Evolutionary conservation across 768 basidiomycete genomes (phyloP), one percentile per base, ranked within the genome.

Genomic region (Leccinum olivaceopallidum): DNA sequence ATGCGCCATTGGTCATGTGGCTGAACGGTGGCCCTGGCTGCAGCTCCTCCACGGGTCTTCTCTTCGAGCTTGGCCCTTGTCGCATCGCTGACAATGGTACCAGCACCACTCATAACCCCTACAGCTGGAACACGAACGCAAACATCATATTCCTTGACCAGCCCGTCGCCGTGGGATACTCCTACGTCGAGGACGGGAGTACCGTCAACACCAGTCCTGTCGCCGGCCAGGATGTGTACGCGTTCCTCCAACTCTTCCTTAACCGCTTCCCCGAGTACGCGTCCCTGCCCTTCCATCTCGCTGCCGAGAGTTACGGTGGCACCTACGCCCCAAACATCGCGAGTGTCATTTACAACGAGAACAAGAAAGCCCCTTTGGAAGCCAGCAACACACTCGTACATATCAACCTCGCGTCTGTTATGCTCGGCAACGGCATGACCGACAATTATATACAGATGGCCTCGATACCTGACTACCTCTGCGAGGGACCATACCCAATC

Each of bases 31-130:
- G 89, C 13, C 87, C 86, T 22, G 84, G 86, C 9, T 87, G 85
- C 75, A 86, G 84, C 57, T 89, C 86, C 8, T 85, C 87, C 10
- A 90, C 92, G 1, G 95, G 95, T 10, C 83, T 97, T 24, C 79
- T 98, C 16, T 93, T 96, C 66, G 95, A 98, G 70, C 86, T 96
- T 22, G 96, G 96, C 0, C 95, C 96, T 0, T 98, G 96, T 75
- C 76, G 75, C 32, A 80, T 98, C 62, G 76, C 82, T 18, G 76
- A 92, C 48, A 79, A 86, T 1, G 93, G 94, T 36, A 76, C 77
- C 60, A 88, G 87, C 76, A 86, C 86, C 16, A 87, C 85, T 2
- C 68, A 70, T 70, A 98, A 99, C 76, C 82, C 85, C 6, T 71
- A 91, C 79, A 88, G 88, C 65, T 99, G 96, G 96, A 99, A 88